A percentile compares a stretch with the other conserved stretches of the same genome.
Conservation (phyloP, 805 yeast species). For the Teunomyces lycoperdinae region DNA sequence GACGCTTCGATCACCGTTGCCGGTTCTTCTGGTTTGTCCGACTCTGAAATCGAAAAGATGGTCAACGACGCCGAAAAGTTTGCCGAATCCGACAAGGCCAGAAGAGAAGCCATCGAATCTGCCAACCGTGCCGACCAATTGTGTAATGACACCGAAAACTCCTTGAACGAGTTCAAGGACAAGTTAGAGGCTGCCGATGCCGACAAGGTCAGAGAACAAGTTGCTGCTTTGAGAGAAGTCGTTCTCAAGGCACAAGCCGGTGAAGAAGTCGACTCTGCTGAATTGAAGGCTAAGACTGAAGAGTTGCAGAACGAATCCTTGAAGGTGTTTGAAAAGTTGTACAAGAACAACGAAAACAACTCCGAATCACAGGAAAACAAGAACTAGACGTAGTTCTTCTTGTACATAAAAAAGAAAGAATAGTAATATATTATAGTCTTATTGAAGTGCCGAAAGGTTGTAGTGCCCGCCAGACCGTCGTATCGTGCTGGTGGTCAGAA, state of each 20-base stretch:
- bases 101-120: slow-evolving; percentile 76
- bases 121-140: slow-evolving; percentile 85
- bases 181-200: slow-evolving; percentile 45
- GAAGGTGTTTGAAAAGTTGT: slow-evolving; percentile 70
- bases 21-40: slow-evolving; percentile 91
- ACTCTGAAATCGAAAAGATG: slow-evolving; percentile 86
- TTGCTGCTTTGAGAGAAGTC: slow-evolving; percentile 60
- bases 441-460: slow-evolving; percentile 5
- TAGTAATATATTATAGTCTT: neutral
- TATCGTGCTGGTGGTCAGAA: slow-evolving; percentile 5
- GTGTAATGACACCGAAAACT: slow-evolving; percentile 52
- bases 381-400: slow-evolving; percentile 18
- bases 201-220: slow-evolving; percentile 49
- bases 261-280: slow-evolving; percentile 58
- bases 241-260: slow-evolving; percentile 65
- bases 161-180: slow-evolving; percentile 48
- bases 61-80: slow-evolving; percentile 86
- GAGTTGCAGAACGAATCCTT: slow-evolving; percentile 73
- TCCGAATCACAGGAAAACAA: slow-evolving; percentile 21
- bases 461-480: slow-evolving; percentile 7
- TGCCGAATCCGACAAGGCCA: slow-evolving; percentile 84
- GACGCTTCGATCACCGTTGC: slow-evolving; percentile 95
- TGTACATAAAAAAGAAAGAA: slow-evolving; percentile 9
- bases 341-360: slow-evolving; percentile 24
- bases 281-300: slow-evolving; percentile 69